Conservation (phyloP, 2,329 filamentous ascomycete genomes). For the Colletotrichum sp. region DNA sequence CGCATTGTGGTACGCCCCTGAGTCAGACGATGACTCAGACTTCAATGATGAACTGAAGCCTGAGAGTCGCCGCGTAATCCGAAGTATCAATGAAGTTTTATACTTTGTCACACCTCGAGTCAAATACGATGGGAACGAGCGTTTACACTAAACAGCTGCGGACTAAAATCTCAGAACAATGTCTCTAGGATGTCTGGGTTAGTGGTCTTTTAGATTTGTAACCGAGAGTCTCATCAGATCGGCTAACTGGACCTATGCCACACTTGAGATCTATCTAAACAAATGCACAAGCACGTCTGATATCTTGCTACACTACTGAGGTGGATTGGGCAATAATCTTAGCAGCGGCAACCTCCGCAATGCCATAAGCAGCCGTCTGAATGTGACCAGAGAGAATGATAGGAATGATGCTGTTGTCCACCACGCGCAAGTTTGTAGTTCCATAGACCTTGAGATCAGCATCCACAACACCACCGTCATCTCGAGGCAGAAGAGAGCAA, state of each 20-base stretch:
- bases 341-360: constrained; percentile 43
- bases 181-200: background rate
- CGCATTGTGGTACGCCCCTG: background rate
- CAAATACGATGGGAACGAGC: background rate
- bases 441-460: constrained; percentile 45
- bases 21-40: background rate
- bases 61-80: background rate
- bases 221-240: background rate
- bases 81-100: background rate
- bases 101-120: background rate
- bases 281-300: background rate
- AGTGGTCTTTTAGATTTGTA: background rate
- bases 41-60: background rate
- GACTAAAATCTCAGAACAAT: background rate
- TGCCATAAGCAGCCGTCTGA: constrained; percentile 52
- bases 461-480: constrained; percentile 45
- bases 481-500: constrained; percentile 42
- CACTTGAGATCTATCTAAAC: background rate
- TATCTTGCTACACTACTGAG: background rate
- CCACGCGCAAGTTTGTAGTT: constrained; percentile 44
- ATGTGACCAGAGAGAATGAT: constrained; percentile 49
- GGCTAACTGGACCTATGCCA: background rate
- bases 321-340: constrained; percentile 45
- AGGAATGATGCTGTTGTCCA: constrained; percentile 48
- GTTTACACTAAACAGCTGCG: background rate